Evolutionary conservation across 352 stramenopile species (phyloP).

Genomic region (Globisporangium cederbergense): DNA sequence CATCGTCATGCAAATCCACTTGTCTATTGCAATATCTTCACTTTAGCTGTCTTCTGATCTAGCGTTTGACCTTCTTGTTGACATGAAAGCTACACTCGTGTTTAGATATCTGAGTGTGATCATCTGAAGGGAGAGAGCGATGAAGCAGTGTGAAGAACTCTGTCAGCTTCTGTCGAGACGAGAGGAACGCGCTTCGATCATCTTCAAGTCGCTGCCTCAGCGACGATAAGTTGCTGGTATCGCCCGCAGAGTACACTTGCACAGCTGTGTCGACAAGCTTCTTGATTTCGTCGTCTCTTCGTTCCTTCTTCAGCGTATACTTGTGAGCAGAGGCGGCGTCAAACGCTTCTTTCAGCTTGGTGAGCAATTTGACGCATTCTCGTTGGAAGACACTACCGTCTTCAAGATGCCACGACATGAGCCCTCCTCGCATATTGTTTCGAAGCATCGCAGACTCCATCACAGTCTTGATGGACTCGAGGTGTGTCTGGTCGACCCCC

Average conservation of each 20-base stretch:
- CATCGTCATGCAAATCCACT: not conserved
- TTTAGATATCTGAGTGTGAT: not conserved
- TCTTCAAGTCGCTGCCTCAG: not conserved
- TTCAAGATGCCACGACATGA: constrained; percentile 32
- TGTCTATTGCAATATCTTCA: not conserved
- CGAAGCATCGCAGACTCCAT: not conserved
- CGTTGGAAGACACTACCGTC: not conserved
- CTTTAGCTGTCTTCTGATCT: not conserved
- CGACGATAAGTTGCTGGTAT: not conserved
- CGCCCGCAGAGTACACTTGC: not conserved
- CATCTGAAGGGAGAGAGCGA: not conserved
- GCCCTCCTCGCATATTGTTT: constrained; percentile 10
- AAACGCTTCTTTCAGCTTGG: not conserved
- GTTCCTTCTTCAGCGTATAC: not conserved
- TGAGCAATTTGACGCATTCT: not conserved
- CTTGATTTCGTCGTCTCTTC: not conserved
- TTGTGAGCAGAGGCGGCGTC: not conserved
- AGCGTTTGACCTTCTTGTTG: constrained; percentile 2
- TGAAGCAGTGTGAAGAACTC: constrained; percentile 7
- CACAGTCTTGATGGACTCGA: not conserved
- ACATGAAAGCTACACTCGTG: not conserved
- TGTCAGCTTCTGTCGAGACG: not conserved
- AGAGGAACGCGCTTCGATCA: constrained; percentile 10
- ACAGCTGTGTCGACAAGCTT: not conserved
- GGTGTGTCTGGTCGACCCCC: not conserved